These are phyloP conservation scores for Strigomonas culicis DNA, from an alignment of 208 protist species.

Conservation along the genomic window DNA sequence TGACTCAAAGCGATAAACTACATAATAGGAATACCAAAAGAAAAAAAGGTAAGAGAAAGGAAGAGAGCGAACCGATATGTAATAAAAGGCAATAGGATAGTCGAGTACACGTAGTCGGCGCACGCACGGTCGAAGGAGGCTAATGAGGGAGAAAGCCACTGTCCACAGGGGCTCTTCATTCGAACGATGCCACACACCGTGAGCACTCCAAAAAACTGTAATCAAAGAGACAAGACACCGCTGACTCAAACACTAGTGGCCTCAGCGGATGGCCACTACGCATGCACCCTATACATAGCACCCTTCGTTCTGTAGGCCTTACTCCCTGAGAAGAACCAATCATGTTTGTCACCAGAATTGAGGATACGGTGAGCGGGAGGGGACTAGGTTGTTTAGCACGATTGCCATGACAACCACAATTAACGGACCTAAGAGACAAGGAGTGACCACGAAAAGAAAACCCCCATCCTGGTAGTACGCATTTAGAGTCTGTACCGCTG, in stretches of 20 bases:
- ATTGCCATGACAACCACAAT: constrained; percentile 44
- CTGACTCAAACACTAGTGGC: neutral
- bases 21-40: no score
- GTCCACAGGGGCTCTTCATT: no score
- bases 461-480: constrained; percentile 56
- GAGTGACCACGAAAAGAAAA: constrained; percentile 60
- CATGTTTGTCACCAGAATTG: constrained; percentile 47
- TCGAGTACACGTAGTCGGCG: no score
- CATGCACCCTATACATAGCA: neutral
- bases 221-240: neutral
- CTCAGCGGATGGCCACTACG: neutral
- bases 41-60: constrained; percentile 2
- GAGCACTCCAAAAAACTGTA: no score
- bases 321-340: neutral
- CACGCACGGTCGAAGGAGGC: no score
- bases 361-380: constrained; percentile 52
- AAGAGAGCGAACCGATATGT: no score
- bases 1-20: no score
- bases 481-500: constrained; percentile 34
- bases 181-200: no score
- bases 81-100: no score
- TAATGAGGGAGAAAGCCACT: no score
- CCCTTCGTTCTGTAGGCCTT: neutral
- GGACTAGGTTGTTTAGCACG: constrained; percentile 55
- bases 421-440: constrained; percentile 33